A percentile compares a stretch with the other conserved stretches of the same genome.
These are phyloP conservation scores for Phytophthora pseudosyringae DNA, from an alignment of 352 stramenopile species.

Conservation along the genomic window DNA sequence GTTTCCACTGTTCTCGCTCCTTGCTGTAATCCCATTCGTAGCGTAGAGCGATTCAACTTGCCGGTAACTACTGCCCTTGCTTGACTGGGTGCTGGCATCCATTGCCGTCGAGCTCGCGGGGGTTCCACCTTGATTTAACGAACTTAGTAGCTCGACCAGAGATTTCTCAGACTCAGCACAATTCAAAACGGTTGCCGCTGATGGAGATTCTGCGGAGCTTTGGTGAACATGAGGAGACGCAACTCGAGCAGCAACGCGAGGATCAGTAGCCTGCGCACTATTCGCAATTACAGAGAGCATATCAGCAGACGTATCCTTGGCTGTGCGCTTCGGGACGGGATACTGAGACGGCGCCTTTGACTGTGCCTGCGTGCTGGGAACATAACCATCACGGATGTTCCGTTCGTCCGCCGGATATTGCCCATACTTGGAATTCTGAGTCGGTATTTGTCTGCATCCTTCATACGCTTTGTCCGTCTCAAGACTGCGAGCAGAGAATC, in stretches of 20 bases:
- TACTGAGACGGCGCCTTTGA: slow-evolving; percentile 22
- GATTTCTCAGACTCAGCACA: slow-evolving; percentile 76
- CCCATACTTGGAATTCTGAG: slow-evolving; percentile 19
- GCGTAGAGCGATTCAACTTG: slow-evolving; percentile 4
- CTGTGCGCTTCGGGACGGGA: slow-evolving; percentile 49
- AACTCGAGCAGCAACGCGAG: slow-evolving; percentile 11
- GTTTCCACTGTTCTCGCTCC: slow-evolving; percentile 6
- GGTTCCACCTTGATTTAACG: slow-evolving; percentile 55
- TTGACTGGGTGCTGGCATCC: slow-evolving; percentile 22
- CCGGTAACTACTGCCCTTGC: slow-evolving; percentile 9
- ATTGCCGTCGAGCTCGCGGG: slow-evolving; percentile 26
- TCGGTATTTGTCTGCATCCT: slow-evolving; percentile 15
- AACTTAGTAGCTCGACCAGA: slow-evolving; percentile 63
- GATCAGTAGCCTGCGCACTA: slow-evolving; percentile 13
- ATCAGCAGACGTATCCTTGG: slow-evolving; percentile 47
- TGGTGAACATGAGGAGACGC: slow-evolving; percentile 15
- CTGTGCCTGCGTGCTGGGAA: slow-evolving; percentile 26
- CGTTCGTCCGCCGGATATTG: slow-evolving; percentile 11
- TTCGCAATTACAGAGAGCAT: slow-evolving; percentile 25
- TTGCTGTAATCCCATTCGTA: slow-evolving; percentile 26
- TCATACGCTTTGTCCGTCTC: slow-evolving; percentile 23
- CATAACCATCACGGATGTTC: slow-evolving; percentile 17
- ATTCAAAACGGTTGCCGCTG: slow-evolving; percentile 63
- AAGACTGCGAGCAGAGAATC: slow-evolving; percentile 10
- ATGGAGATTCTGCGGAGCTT: slow-evolving; percentile 47